Percentiles rank a stretch among this genome's conserved stretches.
Conservation (phyloP, 1,139 yeast genomes). For the Pichia sp. region DNA sequence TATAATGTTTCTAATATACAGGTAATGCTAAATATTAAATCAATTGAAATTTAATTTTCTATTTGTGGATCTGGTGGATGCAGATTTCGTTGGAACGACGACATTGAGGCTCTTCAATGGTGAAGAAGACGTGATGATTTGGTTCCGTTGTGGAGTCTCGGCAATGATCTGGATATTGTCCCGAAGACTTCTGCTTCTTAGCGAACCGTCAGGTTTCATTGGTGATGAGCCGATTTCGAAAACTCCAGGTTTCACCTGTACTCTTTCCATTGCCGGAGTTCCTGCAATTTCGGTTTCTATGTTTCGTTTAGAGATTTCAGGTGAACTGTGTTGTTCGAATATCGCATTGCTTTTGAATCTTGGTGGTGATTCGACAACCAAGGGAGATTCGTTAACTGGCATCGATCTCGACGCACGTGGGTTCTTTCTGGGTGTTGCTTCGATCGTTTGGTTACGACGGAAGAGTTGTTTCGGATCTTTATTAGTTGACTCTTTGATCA, state of each 20-base stretch:
- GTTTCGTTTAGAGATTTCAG: background rate
- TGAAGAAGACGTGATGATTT: constrained; percentile 6
- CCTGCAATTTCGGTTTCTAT: constrained; percentile 9
- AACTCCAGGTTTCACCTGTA: constrained; percentile 18
- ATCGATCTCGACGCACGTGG: background rate
- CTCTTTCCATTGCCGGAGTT: constrained; percentile 16
- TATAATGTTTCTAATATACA: too few relatives aligned
- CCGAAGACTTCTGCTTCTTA: too few relatives aligned
- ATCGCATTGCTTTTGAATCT: too few relatives aligned
- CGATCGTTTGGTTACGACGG: constrained; percentile 18
- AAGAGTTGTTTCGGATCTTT: constrained; percentile 6
- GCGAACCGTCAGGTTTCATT: too few relatives aligned
- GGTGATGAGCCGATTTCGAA: constrained; percentile 23
- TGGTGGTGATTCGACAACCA: background rate
- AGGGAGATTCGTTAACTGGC: background rate
- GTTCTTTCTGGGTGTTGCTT: constrained; percentile 23
- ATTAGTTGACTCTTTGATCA: background rate
- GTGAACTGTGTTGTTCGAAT: background rate
- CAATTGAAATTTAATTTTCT: constrained; percentile 24
- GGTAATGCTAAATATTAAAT: constrained; percentile 1
- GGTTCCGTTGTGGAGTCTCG: constrained; percentile 2
- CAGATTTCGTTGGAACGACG: constrained; percentile 2
- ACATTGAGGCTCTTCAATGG: background rate
- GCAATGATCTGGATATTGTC: too few relatives aligned
- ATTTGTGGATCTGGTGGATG: constrained; percentile 14